Base-by-base conservation (phyloP, 2,329 filamentous ascomycete genomes). In the Verticillium dahliae region DNA sequence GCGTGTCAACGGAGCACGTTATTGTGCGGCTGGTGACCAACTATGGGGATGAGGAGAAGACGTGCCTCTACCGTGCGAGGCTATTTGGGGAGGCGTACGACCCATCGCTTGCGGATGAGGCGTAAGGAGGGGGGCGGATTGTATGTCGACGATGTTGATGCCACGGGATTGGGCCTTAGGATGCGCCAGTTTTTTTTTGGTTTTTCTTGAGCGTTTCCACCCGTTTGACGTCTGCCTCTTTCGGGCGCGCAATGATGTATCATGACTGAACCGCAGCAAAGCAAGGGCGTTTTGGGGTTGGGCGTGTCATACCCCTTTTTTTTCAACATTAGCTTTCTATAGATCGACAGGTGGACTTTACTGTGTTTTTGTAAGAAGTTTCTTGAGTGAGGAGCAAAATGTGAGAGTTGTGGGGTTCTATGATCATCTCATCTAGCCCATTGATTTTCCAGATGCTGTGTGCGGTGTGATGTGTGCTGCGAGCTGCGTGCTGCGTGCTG, bases 21-120 rank as follows among this genome's bases (percentile, higher is more conserved):
- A 69, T 85, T 18, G 71, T 90, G 31, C 76, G 85, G 13, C 81
- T 83, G 1, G 71, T 80, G 61, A 83, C 75, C 68, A 90, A 90
- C 69, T 81, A 86, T 67, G 86, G 86, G 14, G 75, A 78, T 10
- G 70, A 68, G 33, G 74, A 84, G 56, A 85, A 87, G 68, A 89
- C 86, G 3, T 90, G 87, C 69, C 82, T 90, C 67, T 90, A 90
- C 72, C 77, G 86, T 1, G 72, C 88, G n/a, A 75, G 80, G 61
- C 62, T 90, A 55, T 88, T 84, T 69, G 87, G 80, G 15, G 71
- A 81, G 37, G 10, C n/a, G 15, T 22, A 50, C 41, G 41, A 50
- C 41, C 41, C 41, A 6, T 10, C 11, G 4, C 15, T 50, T 22
- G 7, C 11, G 41, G 41, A n/a, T 9, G 41, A 7, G 2, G 15